Base-by-base conservation (phyloP, 768 basidiomycete genomes). In the Exidia glandulosa region DNA sequence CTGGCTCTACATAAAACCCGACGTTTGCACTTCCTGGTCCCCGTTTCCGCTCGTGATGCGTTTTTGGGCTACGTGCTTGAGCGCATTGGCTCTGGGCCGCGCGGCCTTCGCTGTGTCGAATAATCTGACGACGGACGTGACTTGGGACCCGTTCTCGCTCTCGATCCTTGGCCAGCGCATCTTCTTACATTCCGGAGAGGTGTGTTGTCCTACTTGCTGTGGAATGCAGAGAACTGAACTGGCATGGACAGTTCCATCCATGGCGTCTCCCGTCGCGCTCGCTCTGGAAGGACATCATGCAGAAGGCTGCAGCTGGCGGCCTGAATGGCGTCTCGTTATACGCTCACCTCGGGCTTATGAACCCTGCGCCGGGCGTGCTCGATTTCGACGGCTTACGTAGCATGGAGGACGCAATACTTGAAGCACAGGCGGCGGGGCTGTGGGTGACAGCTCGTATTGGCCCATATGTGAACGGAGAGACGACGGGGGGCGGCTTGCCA, bases 241-340 rank as follows among this genome's bases (percentile, higher is more conserved):
- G n/a, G n/a, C n/a, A n/a, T n/a, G n/a, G n/a, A n/a, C n/a, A n/a
- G 16, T 45, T 45, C 3, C 41, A 45, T 23, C 41, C 41, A 6
- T 54, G 50, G 50, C 30, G 50, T 13, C 25, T 54, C 14, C 27
- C 25, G 25, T 54, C 56, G 56, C 56, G 56, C 56, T 57, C 59
- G 25, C 68, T 82, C 25, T 83, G 81, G 81, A 70, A 72, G 14
- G 85, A 86, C 64, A 70, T 86, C 57, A 78, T 86, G 52, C 76
- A 85, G 63, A 86, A 86, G 64, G 69, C 84, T 59, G 83, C 81
- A 63, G 77, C 84, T 29, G 79, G 80, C 62, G 82, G 82, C 4
- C 81, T 83, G 71, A 83, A 84, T 61, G 76, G 80, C 3, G 79
- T 86, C 47, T 83, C 81, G 2, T 81, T 80, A 69, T 83, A 81